Percentiles rank a stretch among this genome's conserved stretches.
Evolutionary conservation across 768 basidiomycete species (phyloP).

Genomic region (Xerocomellus chrysenteron): DNA sequence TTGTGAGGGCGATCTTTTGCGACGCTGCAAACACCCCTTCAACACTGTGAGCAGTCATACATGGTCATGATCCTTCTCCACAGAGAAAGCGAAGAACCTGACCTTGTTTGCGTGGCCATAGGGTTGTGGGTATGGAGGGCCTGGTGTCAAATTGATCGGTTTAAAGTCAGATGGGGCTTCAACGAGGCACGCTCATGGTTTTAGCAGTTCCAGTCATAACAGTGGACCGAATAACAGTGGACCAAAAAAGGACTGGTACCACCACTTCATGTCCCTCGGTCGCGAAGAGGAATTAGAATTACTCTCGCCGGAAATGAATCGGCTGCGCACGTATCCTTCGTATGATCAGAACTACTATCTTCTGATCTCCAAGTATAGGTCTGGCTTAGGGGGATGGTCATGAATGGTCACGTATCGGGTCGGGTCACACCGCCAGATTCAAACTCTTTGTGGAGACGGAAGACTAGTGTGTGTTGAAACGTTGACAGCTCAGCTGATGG

Average conservation of each 20-base stretch:
- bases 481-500: no score
- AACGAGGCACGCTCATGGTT: not conserved
- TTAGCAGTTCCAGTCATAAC: no score
- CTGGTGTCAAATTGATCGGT: not conserved
- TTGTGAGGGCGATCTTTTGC: slow-evolving; percentile 9
- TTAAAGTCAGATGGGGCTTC: not conserved
- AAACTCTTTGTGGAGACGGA: no score
- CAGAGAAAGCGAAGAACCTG: not conserved
- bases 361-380: no score
- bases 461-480: no score
- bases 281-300: not conserved
- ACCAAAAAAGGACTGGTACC: not conserved
- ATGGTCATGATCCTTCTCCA: not conserved
- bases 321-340: no score
- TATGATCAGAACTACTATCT: no score
- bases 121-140: not conserved
- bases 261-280: not conserved
- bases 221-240: not conserved
- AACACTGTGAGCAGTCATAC: not conserved
- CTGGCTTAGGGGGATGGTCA: no score
- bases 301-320: no score
- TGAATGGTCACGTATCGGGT: no score
- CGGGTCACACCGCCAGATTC: no score
- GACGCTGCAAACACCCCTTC: slow-evolving; percentile 3
- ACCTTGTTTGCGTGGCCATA: slow-evolving; percentile 7